Base-by-base conservation (phyloP, 2,329 filamentous ascomycete genomes). In the Cladophialophora psammophila region DNA sequence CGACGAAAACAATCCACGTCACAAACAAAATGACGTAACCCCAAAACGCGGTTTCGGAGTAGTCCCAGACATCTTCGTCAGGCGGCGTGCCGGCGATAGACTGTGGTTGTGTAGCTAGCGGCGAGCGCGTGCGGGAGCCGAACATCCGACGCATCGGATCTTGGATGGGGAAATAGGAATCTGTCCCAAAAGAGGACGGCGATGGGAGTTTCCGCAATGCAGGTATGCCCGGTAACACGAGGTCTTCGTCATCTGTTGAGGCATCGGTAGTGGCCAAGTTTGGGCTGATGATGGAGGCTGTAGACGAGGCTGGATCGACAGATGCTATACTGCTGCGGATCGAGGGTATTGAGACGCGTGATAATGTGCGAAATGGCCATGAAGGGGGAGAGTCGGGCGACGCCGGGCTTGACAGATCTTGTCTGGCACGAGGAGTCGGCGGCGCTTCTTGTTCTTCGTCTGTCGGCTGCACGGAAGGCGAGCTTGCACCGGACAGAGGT, bases 1-100 rank as follows among this genome's bases (percentile, higher is more conserved):
- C 88, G 20, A 98, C 93, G 77, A 99, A 98, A 32, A 97, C 93
- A 53, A 96, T 82, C 95, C 96, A 99, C 0, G 96, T 99, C 55
- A 92, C 90, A 48, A 91, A 82, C 36, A 99, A 83, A 56, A 99
- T 90, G 7, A 97, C 90, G 93, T 94, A 99, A 0, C 95, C 95
- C 94, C 95, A 99, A 89, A 92, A 96, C 74, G 95, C 94, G 0
- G 95, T 99, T 81, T 97, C 94, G 50, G 90, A 88, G 76, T 98
- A 97, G 79, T 97, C 92, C 90, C 93, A 95, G 67, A 90, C 88
- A 83, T 89, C 73, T 12, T 69, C 67, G 35, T 66, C 63, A 64
- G 73, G 13, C 70, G 69, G 58, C 42, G 72, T 64, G 48, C 67
- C 52, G 20, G 70, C 62, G 35, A 70, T 18, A 79, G 64, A 81